Conservation (phyloP, 768 basidiomycete genomes). For the Russula olivacea region DNA sequence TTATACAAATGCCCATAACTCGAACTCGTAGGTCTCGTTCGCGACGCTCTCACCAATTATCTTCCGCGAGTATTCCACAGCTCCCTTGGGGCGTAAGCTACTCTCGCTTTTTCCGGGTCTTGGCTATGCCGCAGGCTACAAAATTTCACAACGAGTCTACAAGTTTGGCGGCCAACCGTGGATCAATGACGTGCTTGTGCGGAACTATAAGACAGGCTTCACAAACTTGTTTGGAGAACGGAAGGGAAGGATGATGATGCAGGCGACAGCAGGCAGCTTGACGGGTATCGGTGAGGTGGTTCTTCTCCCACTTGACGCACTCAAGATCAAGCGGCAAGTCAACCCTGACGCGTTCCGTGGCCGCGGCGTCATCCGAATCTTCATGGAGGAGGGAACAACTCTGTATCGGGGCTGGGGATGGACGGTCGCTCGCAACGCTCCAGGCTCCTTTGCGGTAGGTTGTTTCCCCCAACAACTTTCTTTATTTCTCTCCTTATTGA, state of each 20-base stretch:
- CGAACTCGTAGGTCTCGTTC: constrained; percentile 49
- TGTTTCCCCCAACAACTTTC: neutral
- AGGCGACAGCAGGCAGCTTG: constrained; percentile 81
- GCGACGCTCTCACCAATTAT: constrained; percentile 67
- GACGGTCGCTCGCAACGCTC: constrained; percentile 97
- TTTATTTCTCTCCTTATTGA: neutral
- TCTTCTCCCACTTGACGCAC: constrained; percentile 90
- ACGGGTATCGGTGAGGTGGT: constrained; percentile 94
- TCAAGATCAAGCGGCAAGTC: constrained; percentile 98
- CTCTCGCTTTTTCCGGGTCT: constrained; percentile 96
- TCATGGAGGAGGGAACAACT: constrained; percentile 85
- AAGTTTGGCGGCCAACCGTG: constrained; percentile 99
- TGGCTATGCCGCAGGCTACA: constrained; percentile 98
- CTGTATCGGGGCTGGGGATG: constrained; percentile 98
- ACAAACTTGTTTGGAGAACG: constrained; percentile 86
- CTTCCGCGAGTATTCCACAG: constrained; percentile 78
- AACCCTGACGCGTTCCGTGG: constrained; percentile 98
- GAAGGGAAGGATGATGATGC: constrained; percentile 93
- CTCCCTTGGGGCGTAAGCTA: constrained; percentile 61
- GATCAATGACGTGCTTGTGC: constrained; percentile 88
- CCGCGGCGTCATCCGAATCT: constrained; percentile 82
- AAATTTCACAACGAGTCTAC: constrained; percentile 88
- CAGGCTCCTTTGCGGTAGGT: constrained; percentile 88
- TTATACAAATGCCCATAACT: neutral
- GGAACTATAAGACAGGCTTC: constrained; percentile 76